Evolutionary conservation across 148 eudicot genomes (phyloP), one percentile per base, ranked within the genome.

Genomic region (Heliamphora exappendiculata): DNA sequence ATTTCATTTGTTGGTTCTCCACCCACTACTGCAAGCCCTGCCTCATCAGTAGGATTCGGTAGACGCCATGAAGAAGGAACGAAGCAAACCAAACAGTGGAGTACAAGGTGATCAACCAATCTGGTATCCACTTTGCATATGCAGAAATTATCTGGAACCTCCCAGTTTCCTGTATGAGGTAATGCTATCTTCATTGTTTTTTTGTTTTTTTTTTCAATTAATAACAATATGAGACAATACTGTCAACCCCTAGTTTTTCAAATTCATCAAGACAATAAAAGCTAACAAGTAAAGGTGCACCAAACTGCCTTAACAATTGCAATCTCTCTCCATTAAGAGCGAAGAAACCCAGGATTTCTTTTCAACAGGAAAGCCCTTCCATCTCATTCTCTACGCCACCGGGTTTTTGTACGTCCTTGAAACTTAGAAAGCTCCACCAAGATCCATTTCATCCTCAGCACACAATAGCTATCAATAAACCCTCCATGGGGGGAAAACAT

Each of bases 31-130:
- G 39, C 28, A 45, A 66, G 16, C 49, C 70, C 45, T 66, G 1
- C 10, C 69, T 47, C 13, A 39, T 66, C 44, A 37, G 42, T 20
- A 65, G 20, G 1, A 66, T 22, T 20, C 26, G 39, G 39, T 28
- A 20, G 70, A 39, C 45, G 39, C 47, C 49, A 66, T 66, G 49
- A 11, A 39, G 70, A 66, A 66, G 68, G 22, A 66, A 66, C 47
- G 26, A 66, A 20, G 70, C 47, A 66, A 66, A n/a, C 47, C 70
- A 39, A 66, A 36, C 26, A 36, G 47, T 2, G 70, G 47, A n/a
- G n/a, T n/a, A n/a, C n/a, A n/a, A n/a, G n/a, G n/a, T n/a, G n/a
- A n/a, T n/a, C n/a, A n/a, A 28, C 6, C 63, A 26, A 28, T 58
- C 63, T 10, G 63, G 3, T 26, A 58, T 58, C 63, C 14, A 58